These are phyloP conservation scores for Ogataea angusta DNA, from an alignment of 805 yeast species.

Conservation along the genomic window DNA sequence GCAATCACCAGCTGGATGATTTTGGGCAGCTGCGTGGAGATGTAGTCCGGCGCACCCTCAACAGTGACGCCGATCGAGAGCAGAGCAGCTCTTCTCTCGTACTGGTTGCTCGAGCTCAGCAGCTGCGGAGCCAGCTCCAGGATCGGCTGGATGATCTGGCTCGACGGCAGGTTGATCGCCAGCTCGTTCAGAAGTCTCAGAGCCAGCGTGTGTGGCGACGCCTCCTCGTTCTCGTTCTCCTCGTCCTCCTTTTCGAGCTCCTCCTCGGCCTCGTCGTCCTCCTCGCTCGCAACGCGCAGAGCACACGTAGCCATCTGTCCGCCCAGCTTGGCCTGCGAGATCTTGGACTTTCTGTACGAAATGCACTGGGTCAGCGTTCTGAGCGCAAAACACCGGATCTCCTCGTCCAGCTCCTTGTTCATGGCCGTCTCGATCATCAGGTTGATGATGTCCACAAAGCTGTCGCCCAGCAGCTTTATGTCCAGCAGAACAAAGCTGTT, in stretches of 20 bases:
- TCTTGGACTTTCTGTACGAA: constrained; percentile 75
- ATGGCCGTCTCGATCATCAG: constrained; percentile 74
- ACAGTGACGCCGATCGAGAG: constrained; percentile 79
- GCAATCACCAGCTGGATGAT: constrained; percentile 67
- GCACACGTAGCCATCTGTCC: constrained; percentile 74
- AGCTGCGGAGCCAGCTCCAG: constrained; percentile 59
- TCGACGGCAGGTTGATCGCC: constrained; percentile 84
- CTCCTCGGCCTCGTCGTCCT: constrained; percentile 71
- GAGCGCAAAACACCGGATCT: constrained; percentile 76
- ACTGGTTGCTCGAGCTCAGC: constrained; percentile 60
- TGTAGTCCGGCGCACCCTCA: constrained; percentile 92
- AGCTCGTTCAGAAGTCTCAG: constrained; percentile 75
- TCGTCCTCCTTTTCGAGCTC: constrained; percentile 79
- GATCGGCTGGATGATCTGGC: constrained; percentile 82
- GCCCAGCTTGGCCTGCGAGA: constrained; percentile 78
- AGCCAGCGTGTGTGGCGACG: constrained; percentile 72
- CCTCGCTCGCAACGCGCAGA: constrained; percentile 73
- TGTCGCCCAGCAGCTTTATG: constrained; percentile 72
- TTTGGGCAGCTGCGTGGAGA: constrained; percentile 69
- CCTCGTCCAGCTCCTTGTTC: constrained; percentile 68
- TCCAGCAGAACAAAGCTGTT: constrained; percentile 76
- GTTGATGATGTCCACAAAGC: constrained; percentile 63
- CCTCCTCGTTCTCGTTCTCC: constrained; percentile 92
- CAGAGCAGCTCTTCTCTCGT: constrained; percentile 84
- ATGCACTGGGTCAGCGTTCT: constrained; percentile 80